These are phyloP conservation scores for Termitomyces sp. DNA, from an alignment of 768 basidiomycete genomes.

Conservation along the genomic window DNA sequence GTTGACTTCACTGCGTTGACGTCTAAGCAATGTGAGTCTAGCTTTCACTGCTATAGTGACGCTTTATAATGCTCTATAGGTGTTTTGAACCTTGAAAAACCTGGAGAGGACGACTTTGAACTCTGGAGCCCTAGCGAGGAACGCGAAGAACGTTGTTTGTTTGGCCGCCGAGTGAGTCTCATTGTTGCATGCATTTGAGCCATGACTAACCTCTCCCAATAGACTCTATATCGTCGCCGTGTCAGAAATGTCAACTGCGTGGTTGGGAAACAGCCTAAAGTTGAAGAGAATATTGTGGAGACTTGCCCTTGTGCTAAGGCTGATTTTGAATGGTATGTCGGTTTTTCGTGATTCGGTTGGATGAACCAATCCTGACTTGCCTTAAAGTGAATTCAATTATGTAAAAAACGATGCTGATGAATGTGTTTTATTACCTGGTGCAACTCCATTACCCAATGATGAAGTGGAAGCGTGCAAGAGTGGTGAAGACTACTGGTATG, in stretches of 20 bases:
- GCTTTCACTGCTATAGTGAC: background rate
- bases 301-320: constrained; percentile 68
- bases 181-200: background rate
- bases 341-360: background rate
- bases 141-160: constrained; percentile 83
- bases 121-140: constrained; percentile 94
- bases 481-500: constrained; percentile 85
- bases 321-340: constrained; percentile 91
- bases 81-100: constrained; percentile 59
- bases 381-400: constrained; percentile 86
- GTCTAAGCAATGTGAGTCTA: constrained; percentile 58
- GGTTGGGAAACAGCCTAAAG: constrained; percentile 66
- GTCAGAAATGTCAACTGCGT: constrained; percentile 75
- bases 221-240: constrained; percentile 93
- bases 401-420: constrained; percentile 59
- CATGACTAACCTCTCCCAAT: background rate
- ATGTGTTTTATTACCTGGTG: constrained; percentile 76
- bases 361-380: background rate
- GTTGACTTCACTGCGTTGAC: constrained; percentile 86
- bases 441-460: constrained; percentile 55
- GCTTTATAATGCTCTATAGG: constrained; percentile 39
- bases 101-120: constrained; percentile 89
- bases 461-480: constrained; percentile 52
- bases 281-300: constrained; percentile 44
- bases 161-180: constrained; percentile 73